Percentiles rank a stretch among this genome's conserved stretches.
These are phyloP conservation scores for Aspergillus sp. DNA, from an alignment of 2,329 filamentous ascomycete genomes.

Conservation along the genomic window DNA sequence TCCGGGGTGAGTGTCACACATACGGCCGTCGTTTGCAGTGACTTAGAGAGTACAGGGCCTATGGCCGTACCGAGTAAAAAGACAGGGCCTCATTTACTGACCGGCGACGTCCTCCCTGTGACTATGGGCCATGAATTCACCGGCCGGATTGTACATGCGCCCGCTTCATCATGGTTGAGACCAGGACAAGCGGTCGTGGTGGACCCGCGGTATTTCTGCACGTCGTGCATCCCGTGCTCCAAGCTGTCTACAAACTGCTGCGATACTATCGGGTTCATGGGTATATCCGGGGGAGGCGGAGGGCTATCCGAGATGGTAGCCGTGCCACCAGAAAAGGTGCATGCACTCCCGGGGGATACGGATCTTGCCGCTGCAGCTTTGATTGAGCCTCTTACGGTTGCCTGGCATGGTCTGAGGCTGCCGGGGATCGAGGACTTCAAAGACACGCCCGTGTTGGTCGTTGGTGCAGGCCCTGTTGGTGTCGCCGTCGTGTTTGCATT, in stretches of 20 bases:
- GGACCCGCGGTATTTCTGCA: slow-evolving; percentile 13
- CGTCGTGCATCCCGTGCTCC: slow-evolving; percentile 4
- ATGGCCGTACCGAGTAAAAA: slow-evolving; percentile 2
- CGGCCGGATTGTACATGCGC: slow-evolving; percentile 6
- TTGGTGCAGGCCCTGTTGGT: slow-evolving; percentile 7
- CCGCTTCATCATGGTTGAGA: background rate
- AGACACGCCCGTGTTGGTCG: background rate
- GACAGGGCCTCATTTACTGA: slow-evolving; percentile 9
- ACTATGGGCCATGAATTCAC: slow-evolving; percentile 13
- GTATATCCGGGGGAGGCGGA: slow-evolving; percentile 11
- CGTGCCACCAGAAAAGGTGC: slow-evolving; percentile 1
- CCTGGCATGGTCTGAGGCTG: slow-evolving; percentile 8
- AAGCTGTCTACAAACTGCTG: slow-evolving; percentile 10
- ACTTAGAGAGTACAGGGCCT: slow-evolving; percentile 4
- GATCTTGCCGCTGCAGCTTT: slow-evolving; percentile 11
- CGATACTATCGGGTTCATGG: slow-evolving; percentile 8
- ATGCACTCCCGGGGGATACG: slow-evolving; percentile 2
- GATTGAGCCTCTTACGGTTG: slow-evolving; percentile 12
- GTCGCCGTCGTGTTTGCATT: slow-evolving; percentile 6
- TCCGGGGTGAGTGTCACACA: background rate
- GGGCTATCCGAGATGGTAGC: slow-evolving; percentile 10
- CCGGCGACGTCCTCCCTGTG: slow-evolving; percentile 7
- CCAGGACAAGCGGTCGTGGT: slow-evolving; percentile 10
- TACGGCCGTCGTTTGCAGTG: background rate
- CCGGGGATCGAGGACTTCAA: background rate